phyloP scores from a whole-genome alignment of 176 grass and related monocot species.

The Lolium rigidum region DNA sequence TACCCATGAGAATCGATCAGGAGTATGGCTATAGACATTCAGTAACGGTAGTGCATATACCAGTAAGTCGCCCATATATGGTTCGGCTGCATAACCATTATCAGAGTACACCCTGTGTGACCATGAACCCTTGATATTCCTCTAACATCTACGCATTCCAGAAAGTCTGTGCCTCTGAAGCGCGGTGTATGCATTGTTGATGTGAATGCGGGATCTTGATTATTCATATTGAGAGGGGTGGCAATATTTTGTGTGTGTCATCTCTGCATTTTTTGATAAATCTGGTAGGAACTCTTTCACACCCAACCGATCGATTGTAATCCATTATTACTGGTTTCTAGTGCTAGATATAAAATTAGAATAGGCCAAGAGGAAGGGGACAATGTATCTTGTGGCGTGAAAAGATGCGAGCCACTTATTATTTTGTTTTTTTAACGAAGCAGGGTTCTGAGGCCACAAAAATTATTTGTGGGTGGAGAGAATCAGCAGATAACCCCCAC shows the following conservation, averaged over 20 bases:
- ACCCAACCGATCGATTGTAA: background rate
- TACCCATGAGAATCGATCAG: too few relatives aligned
- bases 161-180: background rate
- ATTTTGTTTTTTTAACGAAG: background rate
- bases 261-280: background rate
- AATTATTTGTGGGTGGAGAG: background rate
- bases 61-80: background rate
- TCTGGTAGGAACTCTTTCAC: background rate
- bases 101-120: background rate
- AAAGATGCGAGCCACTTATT: background rate
- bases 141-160: background rate
- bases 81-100: constrained; percentile 4
- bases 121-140: background rate
- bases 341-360: background rate
- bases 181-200: background rate
- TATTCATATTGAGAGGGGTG: background rate
- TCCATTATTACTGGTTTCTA: background rate
- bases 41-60: background rate
- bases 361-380: background rate
- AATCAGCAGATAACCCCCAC: background rate
- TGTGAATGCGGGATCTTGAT: background rate
- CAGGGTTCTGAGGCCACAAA: background rate
- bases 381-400: background rate
- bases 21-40: too few relatives aligned
- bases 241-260: background rate